phyloP scores from a whole-genome alignment of 2,329 filamentous ascomycete species.

The Beauveria bassiana region DNA sequence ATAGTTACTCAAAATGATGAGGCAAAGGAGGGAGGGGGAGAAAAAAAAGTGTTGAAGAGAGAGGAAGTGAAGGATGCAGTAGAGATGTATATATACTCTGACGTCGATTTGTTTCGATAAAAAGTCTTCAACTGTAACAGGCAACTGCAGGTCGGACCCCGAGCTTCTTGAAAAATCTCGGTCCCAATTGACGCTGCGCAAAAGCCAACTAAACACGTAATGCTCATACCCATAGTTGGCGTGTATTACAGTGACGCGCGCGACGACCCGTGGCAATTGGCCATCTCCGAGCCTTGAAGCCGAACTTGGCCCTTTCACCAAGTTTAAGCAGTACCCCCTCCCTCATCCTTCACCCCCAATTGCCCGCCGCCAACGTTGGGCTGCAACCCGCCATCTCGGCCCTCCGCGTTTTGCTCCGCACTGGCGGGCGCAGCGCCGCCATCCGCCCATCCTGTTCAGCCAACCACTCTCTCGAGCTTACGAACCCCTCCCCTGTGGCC shows the following conservation, averaged over 20 bases:
- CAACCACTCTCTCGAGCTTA: not conserved
- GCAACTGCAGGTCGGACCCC: no score
- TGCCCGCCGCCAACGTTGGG: not conserved
- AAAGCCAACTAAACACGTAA: no score
- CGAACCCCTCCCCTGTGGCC: not conserved
- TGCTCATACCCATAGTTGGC: not conserved
- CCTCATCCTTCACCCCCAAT: no score
- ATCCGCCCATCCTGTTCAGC: not conserved
- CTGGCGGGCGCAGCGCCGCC: not conserved
- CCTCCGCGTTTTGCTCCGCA: constrained; percentile 6
- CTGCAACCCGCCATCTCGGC: not conserved
- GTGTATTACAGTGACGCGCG: not conserved
- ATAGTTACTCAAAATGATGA: no score
- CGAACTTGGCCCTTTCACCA: not conserved
- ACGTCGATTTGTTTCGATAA: no score
- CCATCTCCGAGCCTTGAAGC: not conserved
- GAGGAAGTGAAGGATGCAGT: no score
- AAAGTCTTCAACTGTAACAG: no score
- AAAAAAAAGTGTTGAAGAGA: no score
- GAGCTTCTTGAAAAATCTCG: no score
- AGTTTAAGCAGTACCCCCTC: not conserved
- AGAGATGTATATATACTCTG: no score
- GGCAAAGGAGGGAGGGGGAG: no score
- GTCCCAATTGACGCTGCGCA: no score
- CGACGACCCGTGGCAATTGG: not conserved